Base-by-base conservation (phyloP, 1,284 basidiomycete genomes). In the Blastosporella zonata region DNA sequence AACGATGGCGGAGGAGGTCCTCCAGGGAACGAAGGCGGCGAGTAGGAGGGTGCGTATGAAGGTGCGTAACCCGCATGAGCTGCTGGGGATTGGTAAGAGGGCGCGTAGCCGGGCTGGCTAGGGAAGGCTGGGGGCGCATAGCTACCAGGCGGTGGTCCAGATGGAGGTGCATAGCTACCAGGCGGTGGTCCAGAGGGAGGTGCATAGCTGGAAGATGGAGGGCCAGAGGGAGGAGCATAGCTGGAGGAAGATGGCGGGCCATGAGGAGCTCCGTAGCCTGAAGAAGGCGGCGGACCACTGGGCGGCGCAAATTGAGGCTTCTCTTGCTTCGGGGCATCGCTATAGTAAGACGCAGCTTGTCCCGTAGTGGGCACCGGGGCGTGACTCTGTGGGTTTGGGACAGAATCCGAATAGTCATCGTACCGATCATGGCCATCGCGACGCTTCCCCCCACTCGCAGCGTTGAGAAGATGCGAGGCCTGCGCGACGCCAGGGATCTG, bases 401-500 rank as follows among this genome's bases (percentile, higher is more conserved):
- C 18, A 5, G n/a, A 20, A 2, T 37, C 36, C 6, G 6, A 6
- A 20, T 35, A 6, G 6, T 20, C 34, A 6, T 20, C 36, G 36
- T 13, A 18, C 22, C 25, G 6, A 23, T 13, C 31, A 1, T 23
- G 7, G 22, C 15, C 33, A 4, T 48, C 15, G 12, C 20, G n/a
- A 3, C 48, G 21, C 20, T 36, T 23, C 13, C 58, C 59, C n/a
- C 67, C 37, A 57, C 69, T 56, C 59, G 67, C 55, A 40, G 63
- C 58, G 49, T 43, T 40, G 7, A 77, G 55, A 15, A 77, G 33
- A 2, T 66, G 65, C 52, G 73, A 67, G 34, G 73, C 77, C 58
- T 77, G 74, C 6, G 64, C 52, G 6, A 79, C 67, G 6, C 76
- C 77, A 0, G 82, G 82, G 35, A 84, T 71, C 34, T 72, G 62